Evolutionary conservation across 2,329 filamentous ascomycete species (phyloP).

Genomic region (Apiospora saccharicola): DNA sequence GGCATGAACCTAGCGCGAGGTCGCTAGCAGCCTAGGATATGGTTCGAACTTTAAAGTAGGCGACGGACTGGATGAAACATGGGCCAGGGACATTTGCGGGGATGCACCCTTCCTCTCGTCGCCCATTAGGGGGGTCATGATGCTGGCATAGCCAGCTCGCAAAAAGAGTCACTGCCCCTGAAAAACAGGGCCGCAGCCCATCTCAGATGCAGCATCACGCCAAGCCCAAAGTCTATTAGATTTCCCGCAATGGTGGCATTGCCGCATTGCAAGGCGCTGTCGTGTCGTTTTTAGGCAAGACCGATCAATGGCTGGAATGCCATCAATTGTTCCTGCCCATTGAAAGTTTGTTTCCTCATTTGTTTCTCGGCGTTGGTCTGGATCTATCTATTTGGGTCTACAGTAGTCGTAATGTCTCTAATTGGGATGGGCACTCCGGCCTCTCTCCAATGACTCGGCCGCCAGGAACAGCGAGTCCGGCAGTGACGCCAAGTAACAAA

Average conservation of each 20-base stretch:
- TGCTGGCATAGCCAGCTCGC: neutral
- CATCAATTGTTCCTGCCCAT: neutral
- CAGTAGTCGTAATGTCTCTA: too few relatives aligned
- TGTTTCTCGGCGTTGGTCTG: neutral
- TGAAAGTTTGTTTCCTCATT: neutral
- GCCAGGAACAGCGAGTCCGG: slow-evolving; percentile 11
- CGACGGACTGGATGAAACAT: slow-evolving; percentile 16
- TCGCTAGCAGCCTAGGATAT: neutral
- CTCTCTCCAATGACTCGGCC: neutral
- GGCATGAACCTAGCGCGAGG: slow-evolving; percentile 5
- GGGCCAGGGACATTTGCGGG: neutral
- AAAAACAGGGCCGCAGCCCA: neutral
- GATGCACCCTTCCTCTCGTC: neutral
- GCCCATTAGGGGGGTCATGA: neutral
- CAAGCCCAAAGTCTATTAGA: neutral
- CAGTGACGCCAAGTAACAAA: neutral
- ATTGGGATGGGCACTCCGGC: neutral
- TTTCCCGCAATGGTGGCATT: slow-evolving; percentile 2
- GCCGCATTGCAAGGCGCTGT: neutral
- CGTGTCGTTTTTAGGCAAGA: neutral
- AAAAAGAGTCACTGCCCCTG: neutral
- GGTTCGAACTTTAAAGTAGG: neutral
- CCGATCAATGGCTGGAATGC: neutral
- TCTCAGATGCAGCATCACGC: neutral
- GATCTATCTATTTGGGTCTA: too few relatives aligned